Conservation (phyloP, 23 red algal genomes). For the Chondrus crispus region DNA sequence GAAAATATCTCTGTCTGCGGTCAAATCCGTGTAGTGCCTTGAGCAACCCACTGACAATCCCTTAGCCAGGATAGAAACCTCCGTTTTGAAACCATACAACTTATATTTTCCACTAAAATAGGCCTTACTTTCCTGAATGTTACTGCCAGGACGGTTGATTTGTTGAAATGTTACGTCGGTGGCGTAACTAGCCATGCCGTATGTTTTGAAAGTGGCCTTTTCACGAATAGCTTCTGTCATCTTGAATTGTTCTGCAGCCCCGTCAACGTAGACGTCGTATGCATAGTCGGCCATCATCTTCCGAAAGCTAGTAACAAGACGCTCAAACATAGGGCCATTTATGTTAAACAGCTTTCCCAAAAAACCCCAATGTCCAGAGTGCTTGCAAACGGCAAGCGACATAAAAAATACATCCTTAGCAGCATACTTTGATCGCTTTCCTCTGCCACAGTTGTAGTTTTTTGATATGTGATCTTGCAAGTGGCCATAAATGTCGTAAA, state of each 20-base stretch:
- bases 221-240: too few species aligned
- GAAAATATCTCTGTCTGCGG: slow-evolving; percentile 5
- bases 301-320: neutral
- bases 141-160: neutral
- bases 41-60: neutral
- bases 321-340: neutral
- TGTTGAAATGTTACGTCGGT: slow-evolving; percentile 5
- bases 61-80: neutral
- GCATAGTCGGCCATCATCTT: too few species aligned
- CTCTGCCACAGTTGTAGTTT: neutral
- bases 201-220: neutral
- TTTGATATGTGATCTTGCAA: too few species aligned
- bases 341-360: neutral
- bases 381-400: neutral
- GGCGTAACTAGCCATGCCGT: neutral
- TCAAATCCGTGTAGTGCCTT: neutral
- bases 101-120: slow-evolving; percentile 17
- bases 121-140: neutral
- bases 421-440: neutral
- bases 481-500: too few species aligned
- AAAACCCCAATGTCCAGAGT: neutral
- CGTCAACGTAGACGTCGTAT: too few species aligned
- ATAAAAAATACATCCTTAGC: neutral
- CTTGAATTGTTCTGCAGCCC: too few species aligned
- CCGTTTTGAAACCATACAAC: slow-evolving; percentile 1